phyloP scores from a whole-genome alignment of 768 basidiomycete species.

The Termitomyces titanicus region DNA sequence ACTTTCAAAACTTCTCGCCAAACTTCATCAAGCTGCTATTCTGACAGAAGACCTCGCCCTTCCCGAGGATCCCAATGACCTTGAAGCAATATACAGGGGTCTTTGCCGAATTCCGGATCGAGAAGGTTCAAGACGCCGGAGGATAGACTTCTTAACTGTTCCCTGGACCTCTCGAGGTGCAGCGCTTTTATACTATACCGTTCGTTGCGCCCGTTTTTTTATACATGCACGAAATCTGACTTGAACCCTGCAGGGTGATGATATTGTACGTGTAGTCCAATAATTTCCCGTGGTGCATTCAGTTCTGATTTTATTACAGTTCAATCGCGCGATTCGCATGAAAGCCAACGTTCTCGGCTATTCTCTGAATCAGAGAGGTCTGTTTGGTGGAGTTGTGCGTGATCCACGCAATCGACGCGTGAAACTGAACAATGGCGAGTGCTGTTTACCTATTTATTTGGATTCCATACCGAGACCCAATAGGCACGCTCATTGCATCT shows the following conservation, averaged over 20 bases:
- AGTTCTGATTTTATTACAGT: constrained; percentile 39
- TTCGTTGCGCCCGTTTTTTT: constrained; percentile 26
- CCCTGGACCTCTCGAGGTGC: constrained; percentile 80
- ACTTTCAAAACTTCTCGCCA: constrained; percentile 52
- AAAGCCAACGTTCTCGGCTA: constrained; percentile 81
- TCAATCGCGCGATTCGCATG: constrained; percentile 84
- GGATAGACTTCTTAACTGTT: constrained; percentile 84
- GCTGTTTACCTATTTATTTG: not conserved
- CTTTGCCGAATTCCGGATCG: constrained; percentile 56
- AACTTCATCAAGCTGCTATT: constrained; percentile 54
- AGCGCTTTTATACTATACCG: constrained; percentile 90
- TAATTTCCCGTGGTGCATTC: not conserved
- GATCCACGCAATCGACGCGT: constrained; percentile 59
- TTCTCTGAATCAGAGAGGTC: constrained; percentile 84
- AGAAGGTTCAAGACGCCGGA: constrained; percentile 45
- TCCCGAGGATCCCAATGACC: constrained; percentile 61
- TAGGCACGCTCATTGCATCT: constrained; percentile 71
- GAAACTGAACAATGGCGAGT: constrained; percentile 57
- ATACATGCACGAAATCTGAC: not conserved
- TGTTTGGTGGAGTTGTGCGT: constrained; percentile 70
- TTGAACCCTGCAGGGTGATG: constrained; percentile 64
- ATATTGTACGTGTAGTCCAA: constrained; percentile 58
- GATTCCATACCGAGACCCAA: not conserved
- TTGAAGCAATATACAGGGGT: constrained; percentile 82
- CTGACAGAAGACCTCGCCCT: constrained; percentile 78